Base-by-base conservation (phyloP, 345 rosid genomes). In the Dimocarpus longan region DNA sequence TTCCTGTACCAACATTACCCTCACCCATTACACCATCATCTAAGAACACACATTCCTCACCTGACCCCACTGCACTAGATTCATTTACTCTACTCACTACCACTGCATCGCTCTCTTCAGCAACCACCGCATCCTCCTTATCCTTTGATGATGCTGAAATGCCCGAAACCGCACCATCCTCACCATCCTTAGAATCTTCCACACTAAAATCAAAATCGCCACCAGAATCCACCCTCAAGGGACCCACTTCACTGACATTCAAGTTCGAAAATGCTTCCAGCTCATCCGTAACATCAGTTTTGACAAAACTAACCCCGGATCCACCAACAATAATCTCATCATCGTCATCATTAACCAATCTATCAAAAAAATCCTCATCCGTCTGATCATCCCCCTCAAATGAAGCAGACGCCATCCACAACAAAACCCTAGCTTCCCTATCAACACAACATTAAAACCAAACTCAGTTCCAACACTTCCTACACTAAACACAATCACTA, bases 341-440 rank as follows among this genome's bases (percentile, higher is more conserved):
- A 43, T 74, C 68, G 59, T 93, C 68, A 63, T 93, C 98, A 46
- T 91, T 90, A 50, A 92, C 98, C 80, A 96, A 90, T 72, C 90
- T 91, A 82, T 96, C 97, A 62, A 96, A 96, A 89, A 96, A 96
- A 89, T 94, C 98, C 88, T 90, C 97, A 43, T 96, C 98, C 66
- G 94, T 91, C 86, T 91, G 94, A 91, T 96, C 97, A 86, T 93
- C 99, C 91, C 90, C 60, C 82, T 82, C 84, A 48, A 87, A 88
- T 75, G 94, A 86, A 90, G 94, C 81, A 90, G 91, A 87, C 81
- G 93, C 97, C 99, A 96, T 96, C 71, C 24, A 65, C 26, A 10
- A 18, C 0, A 16, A 63, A 64, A 22, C 63, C 78, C 78, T 64
- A 60, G 56, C 54, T 44, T n/a, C 52, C 63, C 71, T 19, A 66